phyloP scores from a whole-genome alignment of 2,329 filamentous ascomycete species.

The Colletotrichum chrysophilum region DNA sequence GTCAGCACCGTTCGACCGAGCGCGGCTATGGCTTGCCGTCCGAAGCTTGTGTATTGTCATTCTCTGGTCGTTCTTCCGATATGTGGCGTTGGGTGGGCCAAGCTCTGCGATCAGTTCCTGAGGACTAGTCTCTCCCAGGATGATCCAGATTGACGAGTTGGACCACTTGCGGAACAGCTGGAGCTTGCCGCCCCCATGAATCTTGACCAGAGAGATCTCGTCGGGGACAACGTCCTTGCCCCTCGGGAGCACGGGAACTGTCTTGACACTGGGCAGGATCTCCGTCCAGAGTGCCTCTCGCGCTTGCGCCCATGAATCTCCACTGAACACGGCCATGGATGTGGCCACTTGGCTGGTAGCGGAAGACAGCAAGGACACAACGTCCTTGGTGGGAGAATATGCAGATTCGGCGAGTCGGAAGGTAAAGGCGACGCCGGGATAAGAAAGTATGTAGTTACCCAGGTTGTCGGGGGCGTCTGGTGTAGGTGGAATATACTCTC shows the following conservation, averaged over 20 bases:
- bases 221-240: conserved; percentile 83
- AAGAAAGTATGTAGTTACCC: conserved; percentile 89
- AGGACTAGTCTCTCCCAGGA: conserved; percentile 84
- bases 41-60: conserved; percentile 82
- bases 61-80: conserved; percentile 86
- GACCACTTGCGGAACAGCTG: conserved; percentile 79
- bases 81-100: conserved; percentile 92
- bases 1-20: conserved; percentile 50
- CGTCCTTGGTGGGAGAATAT: conserved; percentile 79
- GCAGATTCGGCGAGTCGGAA: conserved; percentile 78
- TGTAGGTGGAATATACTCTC: conserved; percentile 81
- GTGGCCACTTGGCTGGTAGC: conserved; percentile 78
- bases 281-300: conserved; percentile 79
- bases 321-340: conserved; percentile 90
- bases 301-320: conserved; percentile 88
- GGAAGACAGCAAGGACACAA: conserved; percentile 79
- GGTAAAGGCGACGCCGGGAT: conserved; percentile 91
- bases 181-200: conserved; percentile 79
- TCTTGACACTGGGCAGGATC: conserved; percentile 74
- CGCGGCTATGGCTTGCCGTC: conserved; percentile 55
- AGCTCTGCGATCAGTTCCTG: conserved; percentile 92
- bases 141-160: conserved; percentile 71
- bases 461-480: conserved; percentile 54
- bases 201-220: conserved; percentile 80
- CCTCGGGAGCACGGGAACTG: conserved; percentile 70